These are phyloP conservation scores for Yamadazyma scolyti DNA, from an alignment of 805 yeast species.

Conservation along the genomic window DNA sequence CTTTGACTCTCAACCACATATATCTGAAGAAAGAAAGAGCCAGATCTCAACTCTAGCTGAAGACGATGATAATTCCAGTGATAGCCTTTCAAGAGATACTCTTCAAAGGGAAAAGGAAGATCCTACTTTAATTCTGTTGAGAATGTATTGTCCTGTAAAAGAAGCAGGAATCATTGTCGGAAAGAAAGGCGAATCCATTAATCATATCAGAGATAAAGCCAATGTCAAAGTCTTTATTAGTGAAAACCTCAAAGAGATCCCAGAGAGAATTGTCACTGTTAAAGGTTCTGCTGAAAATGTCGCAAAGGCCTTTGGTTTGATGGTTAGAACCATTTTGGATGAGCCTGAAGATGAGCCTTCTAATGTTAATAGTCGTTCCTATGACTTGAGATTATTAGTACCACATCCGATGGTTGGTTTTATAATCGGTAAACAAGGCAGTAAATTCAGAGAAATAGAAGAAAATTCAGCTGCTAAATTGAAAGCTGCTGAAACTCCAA, in stretches of 20 bases:
- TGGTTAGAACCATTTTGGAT: constrained; percentile 60
- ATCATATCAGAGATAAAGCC: constrained; percentile 59
- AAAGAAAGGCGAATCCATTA: constrained; percentile 72
- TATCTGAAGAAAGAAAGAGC: no score
- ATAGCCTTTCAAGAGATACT: constrained; percentile 4
- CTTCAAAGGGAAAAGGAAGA: constrained; percentile 37
- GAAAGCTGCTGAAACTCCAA: constrained; percentile 65
- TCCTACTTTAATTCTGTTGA: constrained; percentile 60
- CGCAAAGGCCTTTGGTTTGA: constrained; percentile 77
- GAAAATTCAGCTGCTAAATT: constrained; percentile 75
- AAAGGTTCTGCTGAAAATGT: constrained; percentile 74
- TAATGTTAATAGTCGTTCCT: constrained; percentile 48
- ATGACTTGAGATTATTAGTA: constrained; percentile 57
- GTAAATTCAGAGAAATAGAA: constrained; percentile 74
- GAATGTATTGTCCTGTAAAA: constrained; percentile 72
- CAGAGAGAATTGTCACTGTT: constrained; percentile 71
- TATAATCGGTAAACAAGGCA: constrained; percentile 75
- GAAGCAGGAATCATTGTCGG: constrained; percentile 79
- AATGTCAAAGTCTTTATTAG: constrained; percentile 65
- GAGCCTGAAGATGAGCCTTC: constrained; percentile 68
- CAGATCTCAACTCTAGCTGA: constrained; percentile 1
- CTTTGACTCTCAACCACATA: no score
- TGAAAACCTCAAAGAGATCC: constrained; percentile 66
- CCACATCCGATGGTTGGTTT: constrained; percentile 81
- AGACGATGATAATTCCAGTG: constrained; percentile 4